Evolutionary conservation across 2,329 filamentous ascomycete genomes (phyloP), one percentile per base, ranked within the genome.

Genomic region (Fusarium musae): DNA sequence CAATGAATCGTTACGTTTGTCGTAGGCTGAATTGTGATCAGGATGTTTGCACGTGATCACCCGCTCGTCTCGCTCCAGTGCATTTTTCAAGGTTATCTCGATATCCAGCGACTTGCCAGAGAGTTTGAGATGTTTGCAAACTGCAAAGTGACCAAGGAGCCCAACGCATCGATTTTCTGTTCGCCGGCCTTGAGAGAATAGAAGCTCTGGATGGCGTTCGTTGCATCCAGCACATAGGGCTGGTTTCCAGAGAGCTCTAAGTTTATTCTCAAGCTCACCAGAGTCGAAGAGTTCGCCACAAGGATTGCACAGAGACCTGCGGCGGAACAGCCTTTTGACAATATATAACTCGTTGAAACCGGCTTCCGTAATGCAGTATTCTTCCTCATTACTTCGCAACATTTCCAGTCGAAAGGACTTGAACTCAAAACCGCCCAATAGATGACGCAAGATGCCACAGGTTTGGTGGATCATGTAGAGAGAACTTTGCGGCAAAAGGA

Each of bases 401-500:
- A 69, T 40, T 5, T 59, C 47, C 3, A 39, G 39, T 6, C 28
- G 32, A 11, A 70, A 69, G 0, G 9, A 7, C 0, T 46, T 4
- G 3, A 69, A 43, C 2, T 40, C 8, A 8, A 10, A 16, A 4
- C 54, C 26, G 3, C 21, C 32, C 1, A 13, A 4, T 1, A 65
- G 5, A 9, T 21, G 8, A 4, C 54, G 59, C 4, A 70, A n/a
- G 4, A 4, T 2, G 9, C n/a, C 39, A 19, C 43, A 70, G 2
- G 60, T 65, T 60, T 70, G 60, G 9, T 36, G 34, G n/a, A 57
- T 19, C 53, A 70, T 65, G 1, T 70, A 70, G 3, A 70, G 36
- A 11, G 66, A 56, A 15, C 49, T 46, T 1, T 32, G 6, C 6
- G 43, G 49, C 3, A 70, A 3, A 13, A 12, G 2, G 0, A 3